Conservation (phyloP, 345 rosid genomes). For the Microthlaspi erraticum region DNA sequence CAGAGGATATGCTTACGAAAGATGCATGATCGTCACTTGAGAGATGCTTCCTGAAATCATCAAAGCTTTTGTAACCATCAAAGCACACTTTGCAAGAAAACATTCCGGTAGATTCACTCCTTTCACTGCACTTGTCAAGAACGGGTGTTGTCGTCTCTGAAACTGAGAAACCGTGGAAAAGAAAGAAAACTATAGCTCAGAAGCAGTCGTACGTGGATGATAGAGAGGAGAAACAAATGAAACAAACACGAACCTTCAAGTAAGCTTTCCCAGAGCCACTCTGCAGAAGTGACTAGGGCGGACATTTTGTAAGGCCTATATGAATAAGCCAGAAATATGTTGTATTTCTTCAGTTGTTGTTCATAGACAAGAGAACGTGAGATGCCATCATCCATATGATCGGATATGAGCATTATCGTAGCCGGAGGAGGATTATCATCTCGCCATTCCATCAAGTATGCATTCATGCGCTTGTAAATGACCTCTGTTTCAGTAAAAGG, state of each 20-base stretch:
- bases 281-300: constrained; percentile 17
- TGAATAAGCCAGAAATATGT: constrained; percentile 5
- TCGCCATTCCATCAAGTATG: not conserved
- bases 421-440: constrained; percentile 6
- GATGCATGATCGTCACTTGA: not conserved
- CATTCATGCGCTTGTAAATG: not conserved
- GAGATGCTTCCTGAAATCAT: constrained; percentile 16
- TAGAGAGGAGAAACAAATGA: too few species aligned
- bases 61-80: not conserved
- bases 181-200: too few species aligned
- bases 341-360: not conserved
- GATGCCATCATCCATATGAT: not conserved
- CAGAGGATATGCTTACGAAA: too few species aligned
- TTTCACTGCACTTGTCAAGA: constrained; percentile 8
- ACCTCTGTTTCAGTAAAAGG: not conserved
- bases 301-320: not conserved
- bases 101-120: constrained; percentile 1
- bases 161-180: constrained; percentile 27
- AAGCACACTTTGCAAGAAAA: constrained; percentile 6
- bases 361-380: rapidly evolving
- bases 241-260: constrained; percentile 16
- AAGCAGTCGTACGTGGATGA: too few species aligned
- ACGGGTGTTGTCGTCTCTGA: constrained; percentile 6
- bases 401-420: constrained; percentile 5
- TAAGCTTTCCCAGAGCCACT: constrained; percentile 32